Percentiles rank a stretch among this genome's conserved stretches.
Evolutionary conservation across 1,284 basidiomycete species (phyloP).

Genomic region (Cutaneotrichosporon mucoides): DNA sequence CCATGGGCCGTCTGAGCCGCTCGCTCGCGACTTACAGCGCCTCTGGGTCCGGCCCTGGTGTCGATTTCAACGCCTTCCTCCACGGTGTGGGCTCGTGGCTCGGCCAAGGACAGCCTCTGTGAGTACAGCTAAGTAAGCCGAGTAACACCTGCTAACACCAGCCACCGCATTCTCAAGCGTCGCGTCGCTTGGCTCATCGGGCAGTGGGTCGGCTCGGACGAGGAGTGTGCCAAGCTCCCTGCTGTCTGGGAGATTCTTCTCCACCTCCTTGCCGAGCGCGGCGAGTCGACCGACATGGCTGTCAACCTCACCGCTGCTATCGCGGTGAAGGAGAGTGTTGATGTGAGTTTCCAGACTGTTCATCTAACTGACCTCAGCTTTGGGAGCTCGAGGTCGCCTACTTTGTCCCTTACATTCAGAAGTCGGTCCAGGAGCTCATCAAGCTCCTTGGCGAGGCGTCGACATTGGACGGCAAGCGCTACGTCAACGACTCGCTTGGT

Average conservation of each 20-base stretch:
- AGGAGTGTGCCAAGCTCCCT: slow-evolving; percentile 61
- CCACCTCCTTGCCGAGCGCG: slow-evolving; percentile 65
- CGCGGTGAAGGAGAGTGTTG: slow-evolving; percentile 70
- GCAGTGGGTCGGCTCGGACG: slow-evolving; percentile 64
- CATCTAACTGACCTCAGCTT: slow-evolving; percentile 19
- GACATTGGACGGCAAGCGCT: slow-evolving; percentile 70
- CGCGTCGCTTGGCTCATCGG: slow-evolving; percentile 86
- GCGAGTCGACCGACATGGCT: slow-evolving; percentile 68
- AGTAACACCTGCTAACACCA: slow-evolving; percentile 38
- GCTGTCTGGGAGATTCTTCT: slow-evolving; percentile 74
- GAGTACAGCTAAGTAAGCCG: slow-evolving; percentile 6
- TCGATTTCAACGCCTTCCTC: slow-evolving; percentile 41
- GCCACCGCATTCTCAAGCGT: slow-evolving; percentile 80
- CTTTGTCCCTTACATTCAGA: slow-evolving; percentile 44
- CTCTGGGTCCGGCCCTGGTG: slow-evolving; percentile 10
- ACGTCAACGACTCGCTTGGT: slow-evolving; percentile 66
- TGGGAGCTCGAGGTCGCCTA: slow-evolving; percentile 45
- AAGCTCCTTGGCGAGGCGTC: slow-evolving; percentile 68
- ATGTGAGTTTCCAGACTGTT: slow-evolving; percentile 57
- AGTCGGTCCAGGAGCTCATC: slow-evolving; percentile 42
- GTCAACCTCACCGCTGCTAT: slow-evolving; percentile 75
- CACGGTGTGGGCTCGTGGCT: slow-evolving; percentile 34
- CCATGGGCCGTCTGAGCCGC: slow-evolving; percentile 72
- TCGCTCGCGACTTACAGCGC: slow-evolving; percentile 51
- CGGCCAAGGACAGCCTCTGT: slow-evolving; percentile 36